A percentile compares a stretch with the other conserved stretches of the same genome.
These are phyloP conservation scores for Jasminum sambac DNA, from an alignment of 257 asterid genomes.

Conservation along the genomic window DNA sequence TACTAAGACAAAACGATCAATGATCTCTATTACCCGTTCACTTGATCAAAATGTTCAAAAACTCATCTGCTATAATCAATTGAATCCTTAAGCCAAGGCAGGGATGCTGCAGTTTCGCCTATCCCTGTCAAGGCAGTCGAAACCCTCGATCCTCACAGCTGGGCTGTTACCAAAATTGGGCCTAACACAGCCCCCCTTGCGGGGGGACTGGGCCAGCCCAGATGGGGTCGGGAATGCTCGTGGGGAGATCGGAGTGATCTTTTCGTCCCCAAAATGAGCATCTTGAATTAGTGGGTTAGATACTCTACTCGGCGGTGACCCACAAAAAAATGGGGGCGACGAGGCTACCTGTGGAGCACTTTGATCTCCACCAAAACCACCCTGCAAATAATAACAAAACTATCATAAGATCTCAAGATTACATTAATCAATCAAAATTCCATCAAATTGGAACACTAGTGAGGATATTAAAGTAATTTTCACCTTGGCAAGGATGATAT, in stretches of 20 bases:
- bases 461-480: too few relatives aligned
- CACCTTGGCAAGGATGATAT: constrained; percentile 87
- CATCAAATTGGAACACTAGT: too few relatives aligned
- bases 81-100: constrained; percentile 58
- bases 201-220: constrained; percentile 60
- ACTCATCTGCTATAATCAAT: constrained; percentile 1
- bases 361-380: constrained; percentile 57
- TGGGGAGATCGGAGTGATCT: constrained; percentile 59
- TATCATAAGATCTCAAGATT: constrained; percentile 1
- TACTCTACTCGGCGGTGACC: constrained; percentile 99
- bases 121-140: constrained; percentile 91
- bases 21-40: constrained; percentile 17
- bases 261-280: constrained; percentile 74
- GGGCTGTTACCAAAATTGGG: constrained; percentile 92
- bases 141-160: constrained; percentile 92
- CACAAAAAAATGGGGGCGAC: constrained; percentile 98
- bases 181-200: constrained; percentile 79
- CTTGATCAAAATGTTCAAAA: constrained; percentile 42
- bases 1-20: constrained; percentile 29
- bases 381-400: constrained; percentile 40
- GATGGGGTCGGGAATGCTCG: constrained; percentile 59
- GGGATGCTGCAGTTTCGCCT: constrained; percentile 97
- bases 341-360: constrained; percentile 62
- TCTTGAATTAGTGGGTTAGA: constrained; percentile 98
- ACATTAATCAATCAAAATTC: too few relatives aligned